phyloP scores from a whole-genome alignment of 768 basidiomycete species.

The Collybiopsis luxurians region DNA sequence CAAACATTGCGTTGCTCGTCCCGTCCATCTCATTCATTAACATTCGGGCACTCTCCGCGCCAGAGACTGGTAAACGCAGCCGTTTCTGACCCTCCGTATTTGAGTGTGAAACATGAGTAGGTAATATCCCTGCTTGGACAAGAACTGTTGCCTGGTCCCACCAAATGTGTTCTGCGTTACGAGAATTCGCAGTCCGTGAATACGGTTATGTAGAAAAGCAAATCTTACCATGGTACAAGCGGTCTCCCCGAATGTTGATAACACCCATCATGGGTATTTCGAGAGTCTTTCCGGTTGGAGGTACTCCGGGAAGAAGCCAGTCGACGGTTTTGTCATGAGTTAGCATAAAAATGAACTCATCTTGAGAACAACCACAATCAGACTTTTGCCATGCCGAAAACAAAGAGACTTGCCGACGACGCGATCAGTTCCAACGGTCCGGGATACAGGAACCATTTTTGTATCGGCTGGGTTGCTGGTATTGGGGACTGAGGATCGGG shows the following conservation, averaged over 20 bases:
- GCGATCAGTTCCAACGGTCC: constrained; percentile 49
- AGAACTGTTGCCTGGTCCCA: constrained; percentile 26
- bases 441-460: constrained; percentile 41
- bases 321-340: constrained; percentile 44
- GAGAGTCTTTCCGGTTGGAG: constrained; percentile 47
- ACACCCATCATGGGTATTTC: constrained; percentile 52
- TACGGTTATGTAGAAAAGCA: too few relatives aligned
- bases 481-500: neutral
- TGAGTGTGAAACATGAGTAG: constrained; percentile 18
- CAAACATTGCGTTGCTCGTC: constrained; percentile 25
- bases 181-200: neutral
- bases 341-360: constrained; percentile 48
- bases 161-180: constrained; percentile 23
- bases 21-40: constrained; percentile 21
- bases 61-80: constrained; percentile 23
- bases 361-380: constrained; percentile 20
- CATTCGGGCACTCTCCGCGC: constrained; percentile 20
- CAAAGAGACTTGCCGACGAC: constrained; percentile 38
- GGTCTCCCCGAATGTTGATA: constrained; percentile 46
- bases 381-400: neutral
- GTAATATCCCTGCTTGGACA: constrained; percentile 21
- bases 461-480: constrained; percentile 51
- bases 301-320: constrained; percentile 52
- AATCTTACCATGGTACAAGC: constrained; percentile 22
- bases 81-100: constrained; percentile 12